Conservation (phyloP, 1,284 basidiomycete genomes). For the Coniferiporia sulphurascens region DNA sequence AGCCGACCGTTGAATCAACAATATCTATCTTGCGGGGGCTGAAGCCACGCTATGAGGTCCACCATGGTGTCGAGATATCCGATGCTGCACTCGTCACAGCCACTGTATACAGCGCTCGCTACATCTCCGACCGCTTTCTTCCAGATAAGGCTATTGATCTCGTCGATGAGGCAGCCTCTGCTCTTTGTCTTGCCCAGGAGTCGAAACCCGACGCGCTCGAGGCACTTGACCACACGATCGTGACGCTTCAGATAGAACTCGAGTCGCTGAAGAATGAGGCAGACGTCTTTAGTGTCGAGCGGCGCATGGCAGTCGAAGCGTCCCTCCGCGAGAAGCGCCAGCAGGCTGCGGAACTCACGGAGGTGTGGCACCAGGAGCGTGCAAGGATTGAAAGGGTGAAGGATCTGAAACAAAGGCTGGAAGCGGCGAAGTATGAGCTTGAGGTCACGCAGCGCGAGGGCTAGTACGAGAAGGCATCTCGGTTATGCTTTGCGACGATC, state of each 20-base stretch:
- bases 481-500: conserved; percentile 79
- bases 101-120: conserved; percentile 78
- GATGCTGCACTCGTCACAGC: conserved; percentile 86
- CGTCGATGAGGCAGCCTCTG: conserved; percentile 85
- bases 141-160: conserved; percentile 91
- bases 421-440: conserved; percentile 79
- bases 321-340: conserved; percentile 56
- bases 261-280: conserved; percentile 87
- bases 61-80: conserved; percentile 89
- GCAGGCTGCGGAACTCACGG: conserved; percentile 58
- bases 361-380: conserved; percentile 80
- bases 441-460: conserved; percentile 86
- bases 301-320: conserved; percentile 62
- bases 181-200: conserved; percentile 88
- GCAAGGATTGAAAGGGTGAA: conserved; percentile 74
- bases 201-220: conserved; percentile 87
- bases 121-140: conserved; percentile 81
- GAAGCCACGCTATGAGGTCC: conserved; percentile 81
- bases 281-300: conserved; percentile 76
- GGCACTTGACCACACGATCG: conserved; percentile 74
- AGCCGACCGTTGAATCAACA: conserved; percentile 82
- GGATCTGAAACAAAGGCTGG: conserved; percentile 73
- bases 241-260: conserved; percentile 87
- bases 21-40: conserved; percentile 88
- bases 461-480: conserved; percentile 77